Percentiles rank a stretch among this genome's conserved stretches.
phyloP scores from a whole-genome alignment of 306 rosid species.

The Bauhinia variegata region DNA sequence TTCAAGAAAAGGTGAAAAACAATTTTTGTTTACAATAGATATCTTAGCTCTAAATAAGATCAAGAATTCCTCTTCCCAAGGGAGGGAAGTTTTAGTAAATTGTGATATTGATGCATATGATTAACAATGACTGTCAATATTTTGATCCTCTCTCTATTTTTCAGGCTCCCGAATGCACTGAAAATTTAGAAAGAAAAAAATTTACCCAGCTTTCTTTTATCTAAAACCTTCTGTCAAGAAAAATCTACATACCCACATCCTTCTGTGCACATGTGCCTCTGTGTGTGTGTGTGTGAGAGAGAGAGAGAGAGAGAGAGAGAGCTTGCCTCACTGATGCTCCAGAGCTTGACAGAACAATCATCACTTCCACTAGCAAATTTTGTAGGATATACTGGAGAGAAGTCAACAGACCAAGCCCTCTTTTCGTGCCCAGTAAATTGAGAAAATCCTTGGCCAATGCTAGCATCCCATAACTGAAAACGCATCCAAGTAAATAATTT shows the following conservation, averaged over 20 bases:
- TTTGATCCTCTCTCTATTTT: neutral
- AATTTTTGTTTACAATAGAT: slow-evolving; percentile 1
- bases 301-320: slow-evolving; percentile 37
- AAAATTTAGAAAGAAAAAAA: slow-evolving; percentile 19
- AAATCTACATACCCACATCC: slow-evolving; percentile 31
- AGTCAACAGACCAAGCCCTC: slow-evolving; percentile 98
- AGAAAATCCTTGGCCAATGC: slow-evolving; percentile 78
- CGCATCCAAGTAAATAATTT: slow-evolving; percentile 35
- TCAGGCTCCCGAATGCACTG: slow-evolving; percentile 13
- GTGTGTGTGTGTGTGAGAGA: slow-evolving; percentile 3
- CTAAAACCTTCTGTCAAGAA: slow-evolving; percentile 6
- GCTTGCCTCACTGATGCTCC: slow-evolving; percentile 90
- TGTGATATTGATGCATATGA: slow-evolving; percentile 14
- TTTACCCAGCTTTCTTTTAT: neutral
- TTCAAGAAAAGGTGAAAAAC: slow-evolving; percentile 3
- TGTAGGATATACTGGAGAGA: slow-evolving; percentile 80
- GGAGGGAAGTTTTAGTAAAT: neutral
- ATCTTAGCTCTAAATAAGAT: slow-evolving; percentile 17
- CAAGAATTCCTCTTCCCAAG: neutral
- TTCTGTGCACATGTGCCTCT: neutral
- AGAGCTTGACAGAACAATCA: slow-evolving; percentile 83
- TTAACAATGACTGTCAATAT: slow-evolving; percentile 19
- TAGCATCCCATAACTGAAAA: slow-evolving; percentile 94
- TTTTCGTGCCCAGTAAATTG: slow-evolving; percentile 71
- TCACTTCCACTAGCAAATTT: slow-evolving; percentile 95